Conservation (phyloP, 352 stramenopile species). For the Nothophytophthora sp. region DNA sequence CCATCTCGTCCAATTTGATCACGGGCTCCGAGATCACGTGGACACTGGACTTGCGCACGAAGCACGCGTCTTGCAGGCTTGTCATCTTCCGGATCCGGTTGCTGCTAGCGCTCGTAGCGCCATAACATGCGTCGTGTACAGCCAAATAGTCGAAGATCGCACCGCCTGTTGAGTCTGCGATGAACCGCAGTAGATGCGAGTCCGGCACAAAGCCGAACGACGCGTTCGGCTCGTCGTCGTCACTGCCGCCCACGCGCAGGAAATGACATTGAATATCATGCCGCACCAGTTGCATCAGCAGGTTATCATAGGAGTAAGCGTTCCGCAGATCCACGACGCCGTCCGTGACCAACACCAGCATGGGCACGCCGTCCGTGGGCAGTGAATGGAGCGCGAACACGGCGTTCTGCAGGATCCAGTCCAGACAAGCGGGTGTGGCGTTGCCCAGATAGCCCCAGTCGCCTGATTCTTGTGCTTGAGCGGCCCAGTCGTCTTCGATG, state of each 20-base stretch:
- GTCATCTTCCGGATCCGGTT: constrained; percentile 60
- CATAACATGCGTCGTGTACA: constrained; percentile 59
- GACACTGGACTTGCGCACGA: constrained; percentile 69
- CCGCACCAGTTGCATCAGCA: constrained; percentile 89
- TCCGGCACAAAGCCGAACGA: constrained; percentile 89
- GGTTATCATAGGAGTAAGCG: constrained; percentile 80
- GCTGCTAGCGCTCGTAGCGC: constrained; percentile 22
- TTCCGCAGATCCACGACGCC: constrained; percentile 82
- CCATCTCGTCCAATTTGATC: constrained; percentile 66
- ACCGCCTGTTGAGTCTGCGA: constrained; percentile 71
- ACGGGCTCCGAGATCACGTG: constrained; percentile 68
- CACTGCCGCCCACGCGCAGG: constrained; percentile 61
- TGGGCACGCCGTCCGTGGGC: constrained; percentile 65
- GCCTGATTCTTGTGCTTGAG: constrained; percentile 31
- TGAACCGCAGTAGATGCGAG: constrained; percentile 74
- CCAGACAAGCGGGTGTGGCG: constrained; percentile 50
- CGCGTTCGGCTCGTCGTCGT: constrained; percentile 52
- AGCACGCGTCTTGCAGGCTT: constrained; percentile 51
- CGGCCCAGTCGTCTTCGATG: constrained; percentile 84
- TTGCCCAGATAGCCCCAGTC: constrained; percentile 26
- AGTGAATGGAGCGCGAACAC: constrained; percentile 89
- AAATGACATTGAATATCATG: constrained; percentile 89
- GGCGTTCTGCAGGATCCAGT: constrained; percentile 83
- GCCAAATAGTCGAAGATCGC: constrained; percentile 63
- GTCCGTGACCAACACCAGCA: constrained; percentile 86